Base-by-base conservation (phyloP, 2,329 filamentous ascomycete species). In the Colletotrichum spaethianum region DNA sequence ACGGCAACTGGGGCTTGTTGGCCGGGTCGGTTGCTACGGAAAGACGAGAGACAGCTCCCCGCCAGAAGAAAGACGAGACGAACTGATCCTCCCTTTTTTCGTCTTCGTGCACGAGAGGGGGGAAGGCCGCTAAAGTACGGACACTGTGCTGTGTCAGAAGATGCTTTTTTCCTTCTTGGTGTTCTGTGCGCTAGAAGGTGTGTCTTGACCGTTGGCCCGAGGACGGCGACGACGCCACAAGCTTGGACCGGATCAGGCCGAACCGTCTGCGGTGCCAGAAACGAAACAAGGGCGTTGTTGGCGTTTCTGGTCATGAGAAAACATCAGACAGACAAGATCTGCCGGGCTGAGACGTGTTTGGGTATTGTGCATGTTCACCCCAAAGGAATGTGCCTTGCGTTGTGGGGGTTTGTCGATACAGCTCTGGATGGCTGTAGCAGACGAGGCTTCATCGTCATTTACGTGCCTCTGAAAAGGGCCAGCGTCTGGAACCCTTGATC, bases 141-240 rank as follows among this genome's bases (percentile, higher is more conserved):
- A 26, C 36, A 63, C 61, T 63, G 61, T 63, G 61, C 48, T 9
- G 46, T 23, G 48, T 42, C 48, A 44, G 14, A 40, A 1, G 36
- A 28, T 23, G 31, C 23, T 36, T 62, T 53, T 53, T 31, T 40
- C 14, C 16, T 38, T 26, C 42, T 42, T n/a, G 40, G 48, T 56
- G 20, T 56, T 16, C 40, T 40, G 42, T 57, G 50, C 23, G 40
- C 28, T 26, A 53, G 36, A 52, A 14, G n/a, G n/a, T n/a, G 23
- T 48, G 44, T 48, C 9, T 46, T 16, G 55, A 42, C 44, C 53
- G 62, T 66, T 70, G 62, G 55, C 62, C 55, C 53, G 67, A 60
- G 61, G 62, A 69, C 66, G 14, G n/a, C 62, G 38, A 57, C 52
- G 20, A 46, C 33, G 40, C 57, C 31, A 36, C 33, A 11, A 26